Conservation (phyloP, 331 rosid species). For the Telfairia occidentalis region DNA sequence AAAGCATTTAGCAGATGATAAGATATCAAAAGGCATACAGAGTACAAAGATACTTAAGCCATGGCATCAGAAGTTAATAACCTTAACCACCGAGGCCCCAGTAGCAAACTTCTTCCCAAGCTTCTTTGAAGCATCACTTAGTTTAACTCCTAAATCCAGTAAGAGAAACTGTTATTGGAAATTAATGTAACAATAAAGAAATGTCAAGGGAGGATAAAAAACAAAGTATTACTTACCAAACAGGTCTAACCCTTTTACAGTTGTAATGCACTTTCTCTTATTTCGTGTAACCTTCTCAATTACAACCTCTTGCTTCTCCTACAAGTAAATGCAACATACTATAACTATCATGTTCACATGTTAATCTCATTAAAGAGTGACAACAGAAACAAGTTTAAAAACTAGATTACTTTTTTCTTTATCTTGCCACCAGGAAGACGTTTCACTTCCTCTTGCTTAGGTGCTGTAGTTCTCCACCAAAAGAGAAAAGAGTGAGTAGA, state of each 20-base stretch:
- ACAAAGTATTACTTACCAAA: constrained; percentile 50
- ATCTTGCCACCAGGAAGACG: constrained; percentile 99
- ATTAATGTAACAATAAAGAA: constrained; percentile 1
- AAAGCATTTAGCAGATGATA: constrained; percentile 11
- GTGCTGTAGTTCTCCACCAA: constrained; percentile 32
- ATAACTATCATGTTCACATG: not conserved
- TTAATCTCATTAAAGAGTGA: not conserved
- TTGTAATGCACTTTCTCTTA: constrained; percentile 86
- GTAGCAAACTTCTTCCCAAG: constrained; percentile 98
- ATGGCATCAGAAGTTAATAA: constrained; percentile 8
- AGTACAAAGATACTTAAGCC: not conserved
- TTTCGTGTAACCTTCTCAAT: constrained; percentile 90
- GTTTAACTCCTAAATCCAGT: constrained; percentile 70
- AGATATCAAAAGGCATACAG: not conserved
- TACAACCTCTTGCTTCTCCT: constrained; percentile 89
- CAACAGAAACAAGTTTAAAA: not conserved
- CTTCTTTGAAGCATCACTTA: constrained; percentile 96
- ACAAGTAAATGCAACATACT: constrained; percentile 12
- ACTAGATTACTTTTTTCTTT: constrained; percentile 66
- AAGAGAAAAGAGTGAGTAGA: constrained; percentile 9
- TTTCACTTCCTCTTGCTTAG: constrained; percentile 77
- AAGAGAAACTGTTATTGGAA: constrained; percentile 1
- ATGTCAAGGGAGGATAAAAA: not conserved
- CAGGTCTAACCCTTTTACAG: constrained; percentile 92
- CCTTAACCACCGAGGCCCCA: constrained; percentile 99